Evolutionary conservation across 495 filamentous ascomycete species (phyloP), one percentile per base, ranked within the genome.

Genomic region (Tuber indicum): DNA sequence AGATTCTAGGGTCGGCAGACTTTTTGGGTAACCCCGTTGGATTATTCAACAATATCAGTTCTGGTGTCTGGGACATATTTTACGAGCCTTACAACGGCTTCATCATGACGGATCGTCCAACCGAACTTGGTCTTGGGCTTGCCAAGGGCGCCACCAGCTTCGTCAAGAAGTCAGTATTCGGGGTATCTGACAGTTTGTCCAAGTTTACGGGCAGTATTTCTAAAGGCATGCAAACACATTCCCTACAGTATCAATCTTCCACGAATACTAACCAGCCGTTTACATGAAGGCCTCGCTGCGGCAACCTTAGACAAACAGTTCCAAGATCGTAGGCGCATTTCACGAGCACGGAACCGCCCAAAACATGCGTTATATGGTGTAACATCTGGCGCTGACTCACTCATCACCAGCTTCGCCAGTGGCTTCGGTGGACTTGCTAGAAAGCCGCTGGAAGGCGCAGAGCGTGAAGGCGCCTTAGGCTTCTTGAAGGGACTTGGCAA

Each of bases 11-110:
- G 42, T 98, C 95, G 19, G 96, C 96, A 10, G 96, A 99, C 85
- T 97, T 99, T 88, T 87, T 99, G n/a, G 96, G 96, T 47, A 99
- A 99, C 82, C 96, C 96, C 0, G 96, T 99, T 58, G 96, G 96
- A 58, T 87, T 99, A 58, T 99, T 99, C 89, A 98, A 97, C 86
- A 99, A 95, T 81, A 91, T 99, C 86, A 96, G 93, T 84, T 98
- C 96, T 52, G 96, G 96, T 72, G 92, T 99, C 47, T 93, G 93
- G 36, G 96, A 96, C 81, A 97, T 99, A 81, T 99, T 99, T 87
- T 99, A 99, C 85, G 96, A 98, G 83, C 96, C 96, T 32, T 98
- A 98, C 84, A 96, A 99, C 86, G 96, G 96, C 42, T 88, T 99
- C 75, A 95, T 98, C 83, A 94, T 95, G 91, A 96, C 94, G 0